phyloP scores from a whole-genome alignment of 306 rosid species.

The Gillenia trifoliata region DNA sequence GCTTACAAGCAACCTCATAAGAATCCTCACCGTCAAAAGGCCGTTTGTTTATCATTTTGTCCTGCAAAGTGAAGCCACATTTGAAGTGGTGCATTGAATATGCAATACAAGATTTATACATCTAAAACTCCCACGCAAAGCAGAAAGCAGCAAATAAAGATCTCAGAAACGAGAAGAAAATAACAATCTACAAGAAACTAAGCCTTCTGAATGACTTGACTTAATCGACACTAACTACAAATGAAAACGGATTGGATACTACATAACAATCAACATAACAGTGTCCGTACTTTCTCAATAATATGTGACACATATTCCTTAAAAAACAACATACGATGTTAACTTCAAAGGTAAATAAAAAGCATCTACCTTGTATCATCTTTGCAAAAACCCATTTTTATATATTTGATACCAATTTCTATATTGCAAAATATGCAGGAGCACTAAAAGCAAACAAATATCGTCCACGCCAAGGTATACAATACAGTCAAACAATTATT shows the following conservation, averaged over 20 bases:
- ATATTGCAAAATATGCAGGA: background rate
- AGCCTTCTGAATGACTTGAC: background rate
- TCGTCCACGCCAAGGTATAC: too few species aligned
- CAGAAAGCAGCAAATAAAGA: background rate
- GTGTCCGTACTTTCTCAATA: background rate
- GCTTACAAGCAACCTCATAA: slow-evolving; percentile 30
- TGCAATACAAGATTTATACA: background rate
- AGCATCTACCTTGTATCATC: background rate
- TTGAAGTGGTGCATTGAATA: slow-evolving; percentile 1
- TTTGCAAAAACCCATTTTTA: background rate
- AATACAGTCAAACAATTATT: background rate
- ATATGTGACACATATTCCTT: background rate
- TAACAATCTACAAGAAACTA: background rate
- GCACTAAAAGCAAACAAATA: background rate
- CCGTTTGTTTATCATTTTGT: slow-evolving; percentile 29
- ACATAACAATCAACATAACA: background rate
- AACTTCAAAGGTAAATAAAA: background rate
- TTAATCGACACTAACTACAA: background rate
- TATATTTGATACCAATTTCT: background rate
- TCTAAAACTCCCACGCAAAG: background rate
- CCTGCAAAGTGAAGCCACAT: slow-evolving; percentile 16
- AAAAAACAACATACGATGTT: background rate
- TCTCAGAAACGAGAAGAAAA: background rate
- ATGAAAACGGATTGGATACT: background rate
- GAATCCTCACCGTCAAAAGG: slow-evolving; percentile 24